A percentile compares a stretch with the other conserved stretches of the same genome.
phyloP scores from a whole-genome alignment of 805 yeast genomes.

The Kazachstania africana region DNA sequence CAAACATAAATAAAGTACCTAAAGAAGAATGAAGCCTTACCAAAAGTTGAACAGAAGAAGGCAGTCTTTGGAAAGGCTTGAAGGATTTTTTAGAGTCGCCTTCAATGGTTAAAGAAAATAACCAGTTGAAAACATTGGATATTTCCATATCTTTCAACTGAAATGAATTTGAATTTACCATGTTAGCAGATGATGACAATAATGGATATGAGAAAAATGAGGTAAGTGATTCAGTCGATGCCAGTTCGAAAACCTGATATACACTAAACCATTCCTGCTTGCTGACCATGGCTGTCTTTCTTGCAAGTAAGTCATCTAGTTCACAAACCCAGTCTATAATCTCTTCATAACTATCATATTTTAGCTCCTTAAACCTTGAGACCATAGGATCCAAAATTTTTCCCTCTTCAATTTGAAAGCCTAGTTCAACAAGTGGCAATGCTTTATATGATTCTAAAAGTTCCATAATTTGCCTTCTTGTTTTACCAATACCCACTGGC shows the following conservation, averaged over 20 bases:
- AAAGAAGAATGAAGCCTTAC: slow-evolving; percentile 58
- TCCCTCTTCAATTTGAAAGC: slow-evolving; percentile 4
- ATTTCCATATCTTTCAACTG: slow-evolving; percentile 45
- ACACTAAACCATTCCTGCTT: slow-evolving; percentile 70
- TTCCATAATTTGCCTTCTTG: slow-evolving; percentile 13
- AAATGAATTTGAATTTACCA: slow-evolving; percentile 13
- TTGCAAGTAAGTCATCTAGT: slow-evolving; percentile 50
- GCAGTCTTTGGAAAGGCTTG: slow-evolving; percentile 40
- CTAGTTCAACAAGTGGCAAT: slow-evolving; percentile 10
- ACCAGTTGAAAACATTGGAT: slow-evolving; percentile 60
- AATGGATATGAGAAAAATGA: slow-evolving; percentile 36
- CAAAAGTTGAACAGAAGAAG: slow-evolving; percentile 55
- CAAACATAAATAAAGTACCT: slow-evolving; percentile 48
- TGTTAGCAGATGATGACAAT: slow-evolving; percentile 8
- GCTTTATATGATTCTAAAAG: slow-evolving; percentile 10
- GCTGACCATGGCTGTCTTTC: slow-evolving; percentile 36
- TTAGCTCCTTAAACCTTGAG: slow-evolving; percentile 13
- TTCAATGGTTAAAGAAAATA: slow-evolving; percentile 42
- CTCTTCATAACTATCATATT: slow-evolving; percentile 22
- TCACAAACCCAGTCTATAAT: slow-evolving; percentile 52
- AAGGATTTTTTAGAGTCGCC: slow-evolving; percentile 23
- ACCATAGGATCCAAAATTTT: slow-evolving; percentile 20
- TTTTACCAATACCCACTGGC: slow-evolving; percentile 31
- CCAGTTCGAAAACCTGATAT: slow-evolving; percentile 61
- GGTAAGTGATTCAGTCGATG: slow-evolving; percentile 43